Evolutionary conservation across 345 rosid genomes (phyloP), one percentile per base, ranked within the genome.

Genomic region (Syzygium oleosum): DNA sequence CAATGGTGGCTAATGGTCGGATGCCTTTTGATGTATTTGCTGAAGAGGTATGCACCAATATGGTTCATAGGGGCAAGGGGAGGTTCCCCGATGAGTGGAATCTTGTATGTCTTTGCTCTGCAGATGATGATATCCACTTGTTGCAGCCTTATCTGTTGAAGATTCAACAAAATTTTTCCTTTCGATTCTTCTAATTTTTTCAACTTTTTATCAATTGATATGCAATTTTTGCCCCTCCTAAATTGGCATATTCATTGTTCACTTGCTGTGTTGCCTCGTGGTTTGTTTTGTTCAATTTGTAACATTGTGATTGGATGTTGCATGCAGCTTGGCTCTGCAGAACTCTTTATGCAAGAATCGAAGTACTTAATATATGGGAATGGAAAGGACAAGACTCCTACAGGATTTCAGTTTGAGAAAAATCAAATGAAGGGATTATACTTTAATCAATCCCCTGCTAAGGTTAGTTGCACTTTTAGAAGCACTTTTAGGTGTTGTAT

Each of bases 361-460:
- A 95, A 93, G 92, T 98, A 92, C 93, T 89, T 98, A 90, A 93
- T 95, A 65, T 89, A 96, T 85, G 99, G 99, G 80, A 94, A 95
- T 7, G 99, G 99, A 46, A 94, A 93, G 92, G 98, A 95, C 86
- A 93, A 94, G 88, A 92, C 95, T 86, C 96, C 99, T 27, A 98
- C 99, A 23, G 99, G 96, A 53, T 98, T 98, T 93, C 96, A 95
- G 98, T 95, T 98, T 61, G 98, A 96, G 92, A 96, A 95, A 90
- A 97, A 91, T 90, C 99, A 92, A 85, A 94, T 95, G 97, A 96
- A 94, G 92, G 96, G 98, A 86, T 90, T 96, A 87, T 98, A 96
- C 92, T 98, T 98, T 93, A 94, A 98, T 88, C 99, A 96, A 89
- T 96, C 98, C 29, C 94, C 97, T 51, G 86, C 96, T 85, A 98